A percentile compares a stretch with the other conserved stretches of the same genome.
phyloP scores from a whole-genome alignment of 176 grass and related monocot species.

The Hsuehochloa calcarea region DNA sequence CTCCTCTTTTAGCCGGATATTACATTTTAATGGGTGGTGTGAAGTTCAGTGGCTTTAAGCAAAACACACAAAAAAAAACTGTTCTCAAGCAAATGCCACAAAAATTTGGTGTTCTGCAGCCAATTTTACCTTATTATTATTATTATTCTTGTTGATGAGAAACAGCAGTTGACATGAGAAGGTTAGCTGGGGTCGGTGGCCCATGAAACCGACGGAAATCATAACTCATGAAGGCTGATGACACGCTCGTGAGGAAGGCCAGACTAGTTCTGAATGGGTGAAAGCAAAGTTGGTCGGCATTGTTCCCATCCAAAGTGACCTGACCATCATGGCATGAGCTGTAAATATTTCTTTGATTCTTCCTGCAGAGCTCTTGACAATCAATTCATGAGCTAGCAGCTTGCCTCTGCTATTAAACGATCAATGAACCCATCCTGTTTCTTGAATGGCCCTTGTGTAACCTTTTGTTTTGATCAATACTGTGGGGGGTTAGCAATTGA shows the following conservation, averaged over 20 bases:
- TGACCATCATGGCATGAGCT: not conserved
- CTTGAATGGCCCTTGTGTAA: not conserved
- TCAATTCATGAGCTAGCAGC: not conserved
- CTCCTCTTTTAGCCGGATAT: too few species aligned
- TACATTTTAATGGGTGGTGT: too few species aligned
- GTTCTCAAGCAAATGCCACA: too few species aligned
- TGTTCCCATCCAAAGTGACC: slow-evolving; percentile 2
- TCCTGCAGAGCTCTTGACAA: not conserved
- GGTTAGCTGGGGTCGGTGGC: slow-evolving; percentile 19
- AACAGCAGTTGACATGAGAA: slow-evolving; percentile 43
- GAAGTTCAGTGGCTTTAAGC: too few species aligned
- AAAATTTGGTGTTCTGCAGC: too few species aligned
- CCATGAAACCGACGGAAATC: slow-evolving; percentile 22
- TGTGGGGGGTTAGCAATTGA: not conserved
- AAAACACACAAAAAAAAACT: too few species aligned
- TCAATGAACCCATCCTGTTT: not conserved
- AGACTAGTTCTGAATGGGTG: not conserved
- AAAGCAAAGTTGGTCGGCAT: slow-evolving; percentile 12
- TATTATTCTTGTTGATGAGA: not conserved
- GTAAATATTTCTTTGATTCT: not conserved
- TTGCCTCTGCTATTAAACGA: not conserved
- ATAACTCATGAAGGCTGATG: not conserved
- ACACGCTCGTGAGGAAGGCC: slow-evolving; percentile 10
- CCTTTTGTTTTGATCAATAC: not conserved
- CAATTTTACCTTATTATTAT: not conserved